Conservation (phyloP, 2,329 filamentous ascomycete species). For the Hypoxylon sp. region DNA sequence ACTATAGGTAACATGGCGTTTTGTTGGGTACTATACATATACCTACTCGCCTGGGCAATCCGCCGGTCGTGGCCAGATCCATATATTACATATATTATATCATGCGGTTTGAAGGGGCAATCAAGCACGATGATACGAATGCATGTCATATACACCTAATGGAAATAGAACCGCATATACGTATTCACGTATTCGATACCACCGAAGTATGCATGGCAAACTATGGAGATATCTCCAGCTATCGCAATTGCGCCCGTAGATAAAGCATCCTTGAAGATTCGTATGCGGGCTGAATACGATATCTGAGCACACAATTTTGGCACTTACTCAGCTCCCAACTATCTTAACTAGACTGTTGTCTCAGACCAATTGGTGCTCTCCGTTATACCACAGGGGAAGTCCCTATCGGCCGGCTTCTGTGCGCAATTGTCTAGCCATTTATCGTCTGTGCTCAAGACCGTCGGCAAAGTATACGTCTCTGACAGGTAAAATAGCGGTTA, state of each 20-base stretch:
- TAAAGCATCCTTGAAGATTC: slow-evolving; percentile 9
- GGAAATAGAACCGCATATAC: slow-evolving; percentile 9
- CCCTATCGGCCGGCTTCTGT: slow-evolving; percentile 2
- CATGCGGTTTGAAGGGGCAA: slow-evolving; percentile 27
- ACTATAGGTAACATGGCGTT: slow-evolving; percentile 14
- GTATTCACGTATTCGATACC: background rate
- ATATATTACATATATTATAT: slow-evolving; percentile 6
- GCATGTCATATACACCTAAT: slow-evolving; percentile 29
- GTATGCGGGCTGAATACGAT: slow-evolving; percentile 23
- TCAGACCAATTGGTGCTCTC: background rate
- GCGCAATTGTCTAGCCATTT: background rate
- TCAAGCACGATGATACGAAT: slow-evolving; percentile 23
- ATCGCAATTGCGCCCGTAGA: background rate
- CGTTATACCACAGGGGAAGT: slow-evolving; percentile 3
- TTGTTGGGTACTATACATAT: slow-evolving; percentile 24
- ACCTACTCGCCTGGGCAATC: slow-evolving; percentile 17
- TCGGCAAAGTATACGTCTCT: background rate
- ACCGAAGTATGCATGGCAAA: slow-evolving; percentile 4
- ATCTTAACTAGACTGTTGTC: background rate
- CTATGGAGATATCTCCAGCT: slow-evolving; percentile 7
- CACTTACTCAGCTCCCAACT: slow-evolving; percentile 2
- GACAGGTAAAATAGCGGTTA: slow-evolving; percentile 19
- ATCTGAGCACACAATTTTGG: slow-evolving; percentile 8
- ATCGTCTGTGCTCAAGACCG: background rate
- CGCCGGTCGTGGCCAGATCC: slow-evolving; percentile 6